A percentile compares a stretch with the other conserved stretches of the same genome.
These are phyloP conservation scores for Pontederia paniculata DNA, from an alignment of 176 grass and related monocot species.

Conservation along the genomic window DNA sequence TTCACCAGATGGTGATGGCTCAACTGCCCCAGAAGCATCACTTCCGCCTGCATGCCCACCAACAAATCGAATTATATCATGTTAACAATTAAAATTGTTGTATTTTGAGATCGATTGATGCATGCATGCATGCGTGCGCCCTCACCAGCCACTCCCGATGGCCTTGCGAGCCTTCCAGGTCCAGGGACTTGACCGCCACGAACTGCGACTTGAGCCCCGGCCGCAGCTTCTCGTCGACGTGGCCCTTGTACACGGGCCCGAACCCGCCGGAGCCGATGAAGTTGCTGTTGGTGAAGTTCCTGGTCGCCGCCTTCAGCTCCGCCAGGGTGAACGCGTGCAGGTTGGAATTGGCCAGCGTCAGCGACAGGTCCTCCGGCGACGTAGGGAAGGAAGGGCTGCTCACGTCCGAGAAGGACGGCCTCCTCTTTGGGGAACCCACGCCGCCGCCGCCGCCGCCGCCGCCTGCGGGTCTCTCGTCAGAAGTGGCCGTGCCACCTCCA, in stretches of 20 bases:
- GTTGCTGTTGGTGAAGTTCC: constrained; percentile 57
- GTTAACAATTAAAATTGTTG: too few relatives aligned
- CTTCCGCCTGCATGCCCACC: constrained; percentile 37
- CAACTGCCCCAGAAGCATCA: constrained; percentile 72
- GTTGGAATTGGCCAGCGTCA: constrained; percentile 45
- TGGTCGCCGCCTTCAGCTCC: constrained; percentile 48
- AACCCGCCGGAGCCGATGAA: constrained; percentile 76
- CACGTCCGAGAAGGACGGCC: constrained; percentile 1
- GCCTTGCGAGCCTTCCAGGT: constrained; percentile 53
- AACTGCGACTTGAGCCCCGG: constrained; percentile 48
- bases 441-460: neutral
- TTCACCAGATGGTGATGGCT: constrained; percentile 71
- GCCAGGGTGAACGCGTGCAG: constrained; percentile 70
- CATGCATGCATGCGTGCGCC: neutral
- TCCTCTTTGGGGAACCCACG: constrained; percentile 16
- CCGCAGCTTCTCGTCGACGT: constrained; percentile 31
- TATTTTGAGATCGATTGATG: neutral
- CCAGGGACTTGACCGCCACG: constrained; percentile 86
- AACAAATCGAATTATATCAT: too few relatives aligned
- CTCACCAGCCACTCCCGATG: constrained; percentile 87
- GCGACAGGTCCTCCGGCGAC: constrained; percentile 55
- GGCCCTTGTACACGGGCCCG: constrained; percentile 82
- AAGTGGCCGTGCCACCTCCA: neutral
- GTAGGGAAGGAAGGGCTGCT: constrained; percentile 10
- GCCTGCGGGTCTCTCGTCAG: neutral